Percentiles rank a stretch among this genome's conserved stretches.
phyloP scores from a whole-genome alignment of 345 rosid species.

The Bruguiera parviflora region DNA sequence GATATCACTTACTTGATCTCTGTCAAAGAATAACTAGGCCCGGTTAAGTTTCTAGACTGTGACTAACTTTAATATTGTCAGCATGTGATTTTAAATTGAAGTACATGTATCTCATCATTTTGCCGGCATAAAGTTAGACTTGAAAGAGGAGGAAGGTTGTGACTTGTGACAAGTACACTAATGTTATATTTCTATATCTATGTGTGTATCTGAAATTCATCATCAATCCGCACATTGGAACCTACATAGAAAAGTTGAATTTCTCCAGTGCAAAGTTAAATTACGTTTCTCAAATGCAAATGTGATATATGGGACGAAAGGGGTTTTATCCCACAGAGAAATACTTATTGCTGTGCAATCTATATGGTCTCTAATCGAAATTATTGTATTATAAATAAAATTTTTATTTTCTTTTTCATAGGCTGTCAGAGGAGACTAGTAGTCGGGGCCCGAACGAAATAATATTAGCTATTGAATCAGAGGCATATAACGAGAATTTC shows the following conservation, averaged over 20 bases:
- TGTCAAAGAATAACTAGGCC: constrained; percentile 22
- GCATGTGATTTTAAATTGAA: neutral
- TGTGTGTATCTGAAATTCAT: no score
- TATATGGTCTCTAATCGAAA: no score
- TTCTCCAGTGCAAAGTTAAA: no score
- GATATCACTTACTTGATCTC: constrained; percentile 32
- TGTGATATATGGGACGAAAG: no score
- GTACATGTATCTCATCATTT: neutral
- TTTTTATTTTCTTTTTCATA: no score
- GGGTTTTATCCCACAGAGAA: no score
- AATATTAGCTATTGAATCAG: neutral
- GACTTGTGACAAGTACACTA: neutral
- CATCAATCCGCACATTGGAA: no score
- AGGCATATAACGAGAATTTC: no score
- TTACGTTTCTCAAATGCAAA: no score
- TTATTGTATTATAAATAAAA: no score
- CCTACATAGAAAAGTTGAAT: no score
- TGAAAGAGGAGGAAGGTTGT: neutral
- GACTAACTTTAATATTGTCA: neutral
- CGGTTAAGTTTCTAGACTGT: constrained; percentile 1
- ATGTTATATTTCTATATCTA: neutral
- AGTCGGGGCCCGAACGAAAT: neutral
- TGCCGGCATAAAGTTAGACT: neutral
- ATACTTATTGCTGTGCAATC: no score
- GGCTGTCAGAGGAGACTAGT: neutral